A percentile compares a stretch with the other conserved stretches of the same genome.
Conservation (phyloP, 768 basidiomycete genomes). For the Mycena olivaceomarginata region DNA sequence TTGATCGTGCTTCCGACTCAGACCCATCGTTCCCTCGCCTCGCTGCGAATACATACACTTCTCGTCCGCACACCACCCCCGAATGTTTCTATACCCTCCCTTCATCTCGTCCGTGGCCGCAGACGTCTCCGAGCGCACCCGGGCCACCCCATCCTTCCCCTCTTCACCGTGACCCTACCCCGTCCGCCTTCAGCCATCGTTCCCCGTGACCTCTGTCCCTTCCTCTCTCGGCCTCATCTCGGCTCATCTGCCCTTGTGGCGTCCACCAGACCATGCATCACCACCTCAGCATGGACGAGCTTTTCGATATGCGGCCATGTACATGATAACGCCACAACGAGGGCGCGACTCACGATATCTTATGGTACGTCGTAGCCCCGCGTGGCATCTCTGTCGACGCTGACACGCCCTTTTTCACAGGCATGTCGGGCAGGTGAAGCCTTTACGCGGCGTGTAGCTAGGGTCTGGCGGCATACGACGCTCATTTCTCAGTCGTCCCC, state of each 20-base stretch:
- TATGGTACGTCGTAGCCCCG: neutral
- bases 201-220: neutral
- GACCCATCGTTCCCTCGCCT: neutral
- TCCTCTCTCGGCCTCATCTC: neutral
- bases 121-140: neutral
- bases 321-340: too few relatives aligned
- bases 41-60: neutral
- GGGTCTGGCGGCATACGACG: neutral
- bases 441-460: neutral
- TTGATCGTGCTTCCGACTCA: neutral
- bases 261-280: neutral
- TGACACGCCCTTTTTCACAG: neutral
- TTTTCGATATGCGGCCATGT: conserved; percentile 1
- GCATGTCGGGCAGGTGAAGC: neutral
- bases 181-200: neutral
- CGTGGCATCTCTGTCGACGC: neutral
- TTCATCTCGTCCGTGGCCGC: neutral
- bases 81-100: neutral
- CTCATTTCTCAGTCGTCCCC: neutral
- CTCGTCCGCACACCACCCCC: neutral
- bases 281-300: neutral
- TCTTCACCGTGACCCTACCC: neutral
- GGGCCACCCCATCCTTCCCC: neutral
- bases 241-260: neutral
- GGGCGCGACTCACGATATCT: neutral